phyloP scores from a whole-genome alignment of 176 grass and related monocot species.

The Echinochloa phyllopogon region DNA sequence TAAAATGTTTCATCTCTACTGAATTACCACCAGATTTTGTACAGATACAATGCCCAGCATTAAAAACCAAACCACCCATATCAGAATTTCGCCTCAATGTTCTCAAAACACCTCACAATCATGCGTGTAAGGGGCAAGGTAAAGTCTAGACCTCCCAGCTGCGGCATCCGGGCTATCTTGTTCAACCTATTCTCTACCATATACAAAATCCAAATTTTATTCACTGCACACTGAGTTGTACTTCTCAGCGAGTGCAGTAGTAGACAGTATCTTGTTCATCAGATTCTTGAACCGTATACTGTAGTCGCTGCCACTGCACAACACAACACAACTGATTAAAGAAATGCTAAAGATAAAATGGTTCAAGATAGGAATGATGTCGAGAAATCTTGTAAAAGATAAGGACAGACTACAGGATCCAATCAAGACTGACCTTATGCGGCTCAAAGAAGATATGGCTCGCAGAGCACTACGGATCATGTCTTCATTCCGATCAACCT shows the following conservation, averaged over 20 bases:
- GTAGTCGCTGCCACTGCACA: constrained; percentile 81
- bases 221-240: constrained; percentile 92
- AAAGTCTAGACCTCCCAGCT: no score
- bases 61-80: not conserved
- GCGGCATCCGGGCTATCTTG: no score
- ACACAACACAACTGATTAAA: constrained; percentile 3
- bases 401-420: not conserved
- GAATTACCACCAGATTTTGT: constrained; percentile 32
- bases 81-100: not conserved
- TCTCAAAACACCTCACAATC: no score
- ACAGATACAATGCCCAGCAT: constrained; percentile 28
- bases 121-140: no score
- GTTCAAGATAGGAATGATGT: no score
- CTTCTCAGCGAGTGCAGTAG: constrained; percentile 70
- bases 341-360: not conserved
- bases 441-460: constrained; percentile 76
- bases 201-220: constrained; percentile 48
- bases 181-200: constrained; percentile 48
- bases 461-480: constrained; percentile 96
- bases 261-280: constrained; percentile 79
- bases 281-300: constrained; percentile 92
- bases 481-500: constrained; percentile 93
- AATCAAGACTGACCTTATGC: constrained; percentile 68
- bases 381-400: no score
- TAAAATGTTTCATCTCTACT: not conserved